phyloP scores from a whole-genome alignment of 257 asterid species.

The Solanum raphanifolium region DNA sequence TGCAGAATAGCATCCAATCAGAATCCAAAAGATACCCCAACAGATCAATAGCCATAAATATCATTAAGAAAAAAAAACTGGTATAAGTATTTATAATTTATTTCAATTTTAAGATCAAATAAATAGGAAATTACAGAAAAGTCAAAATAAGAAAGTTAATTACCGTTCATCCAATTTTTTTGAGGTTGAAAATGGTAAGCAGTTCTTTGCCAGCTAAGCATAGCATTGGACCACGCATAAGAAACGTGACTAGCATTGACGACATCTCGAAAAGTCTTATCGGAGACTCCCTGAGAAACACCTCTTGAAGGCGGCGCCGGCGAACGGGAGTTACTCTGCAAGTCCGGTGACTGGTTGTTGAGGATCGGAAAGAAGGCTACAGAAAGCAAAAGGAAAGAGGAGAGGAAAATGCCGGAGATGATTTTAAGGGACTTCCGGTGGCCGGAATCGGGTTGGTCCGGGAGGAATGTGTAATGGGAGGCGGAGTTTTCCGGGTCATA shows the following conservation, averaged over 20 bases:
- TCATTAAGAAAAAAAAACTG: not conserved
- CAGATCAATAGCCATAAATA: conserved; percentile 8
- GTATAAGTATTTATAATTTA: not conserved
- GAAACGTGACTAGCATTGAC: conserved; percentile 19
- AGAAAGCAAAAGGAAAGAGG: conserved; percentile 21
- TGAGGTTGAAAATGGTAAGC: conserved; percentile 70
- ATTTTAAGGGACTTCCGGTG: conserved; percentile 18
- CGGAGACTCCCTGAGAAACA: conserved; percentile 64
- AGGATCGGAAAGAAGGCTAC: conserved; percentile 13
- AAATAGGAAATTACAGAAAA: not conserved
- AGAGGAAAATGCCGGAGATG: conserved; percentile 25
- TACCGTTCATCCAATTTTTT: conserved; percentile 83
- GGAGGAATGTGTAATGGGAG: conserved; percentile 26
- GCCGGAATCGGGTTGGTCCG: conserved; percentile 11
- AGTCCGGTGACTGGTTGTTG: not conserved
- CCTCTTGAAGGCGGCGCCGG: conserved; percentile 49
- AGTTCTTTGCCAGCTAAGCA: conserved; percentile 82
- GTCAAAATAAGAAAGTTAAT: not conserved
- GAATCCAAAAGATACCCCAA: conserved; percentile 11
- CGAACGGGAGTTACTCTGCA: not conserved
- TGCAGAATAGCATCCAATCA: conserved; percentile 19
- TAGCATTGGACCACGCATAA: conserved; percentile 50
- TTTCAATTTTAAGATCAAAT: not conserved
- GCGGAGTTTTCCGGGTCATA: conserved; percentile 28
- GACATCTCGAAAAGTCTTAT: conserved; percentile 44